phyloP scores from a whole-genome alignment of 2,329 filamentous ascomycete species.

The Clarireedia homoeocarpa region DNA sequence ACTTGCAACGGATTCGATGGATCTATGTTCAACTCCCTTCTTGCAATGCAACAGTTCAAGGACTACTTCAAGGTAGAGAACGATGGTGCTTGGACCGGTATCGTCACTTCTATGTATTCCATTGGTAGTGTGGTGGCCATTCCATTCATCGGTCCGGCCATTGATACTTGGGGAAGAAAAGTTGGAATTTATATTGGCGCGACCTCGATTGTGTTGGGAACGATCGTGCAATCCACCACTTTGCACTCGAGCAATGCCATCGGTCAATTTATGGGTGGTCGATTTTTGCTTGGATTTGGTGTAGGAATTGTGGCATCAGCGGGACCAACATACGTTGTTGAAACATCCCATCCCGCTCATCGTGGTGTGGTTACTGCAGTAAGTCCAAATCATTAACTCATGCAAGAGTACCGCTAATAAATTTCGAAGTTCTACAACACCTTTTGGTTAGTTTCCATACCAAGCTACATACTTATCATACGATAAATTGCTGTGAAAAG shows the following conservation, averaged over 20 bases:
- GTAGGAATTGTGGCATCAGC: constrained; percentile 38
- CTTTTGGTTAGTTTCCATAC: constrained; percentile 17
- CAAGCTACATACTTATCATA: constrained; percentile 14
- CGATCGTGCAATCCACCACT: constrained; percentile 34
- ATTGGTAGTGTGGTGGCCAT: constrained; percentile 41
- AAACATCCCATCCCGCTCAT: constrained; percentile 38
- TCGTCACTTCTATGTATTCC: constrained; percentile 43
- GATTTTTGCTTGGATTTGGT: constrained; percentile 52
- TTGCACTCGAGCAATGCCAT: constrained; percentile 24
- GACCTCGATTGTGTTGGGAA: constrained; percentile 35
- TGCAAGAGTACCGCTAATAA: background rate
- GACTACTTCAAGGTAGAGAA: constrained; percentile 33
- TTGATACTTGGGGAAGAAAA: constrained; percentile 40
- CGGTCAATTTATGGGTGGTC: constrained; percentile 42
- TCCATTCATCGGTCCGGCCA: constrained; percentile 38
- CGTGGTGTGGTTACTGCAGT: constrained; percentile 33
- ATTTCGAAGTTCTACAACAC: constrained; percentile 20
- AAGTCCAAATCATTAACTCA: background rate
- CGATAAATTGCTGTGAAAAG: constrained; percentile 13
- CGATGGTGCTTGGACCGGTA: constrained; percentile 39
- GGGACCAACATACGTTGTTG: constrained; percentile 39
- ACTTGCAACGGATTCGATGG: constrained; percentile 45
- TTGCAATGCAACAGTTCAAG: constrained; percentile 35
- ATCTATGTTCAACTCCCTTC: constrained; percentile 40
- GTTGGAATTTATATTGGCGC: constrained; percentile 39